These are phyloP conservation scores for Geotrichum reessii DNA, from an alignment of 1,139 yeast species.

Conservation along the genomic window DNA sequence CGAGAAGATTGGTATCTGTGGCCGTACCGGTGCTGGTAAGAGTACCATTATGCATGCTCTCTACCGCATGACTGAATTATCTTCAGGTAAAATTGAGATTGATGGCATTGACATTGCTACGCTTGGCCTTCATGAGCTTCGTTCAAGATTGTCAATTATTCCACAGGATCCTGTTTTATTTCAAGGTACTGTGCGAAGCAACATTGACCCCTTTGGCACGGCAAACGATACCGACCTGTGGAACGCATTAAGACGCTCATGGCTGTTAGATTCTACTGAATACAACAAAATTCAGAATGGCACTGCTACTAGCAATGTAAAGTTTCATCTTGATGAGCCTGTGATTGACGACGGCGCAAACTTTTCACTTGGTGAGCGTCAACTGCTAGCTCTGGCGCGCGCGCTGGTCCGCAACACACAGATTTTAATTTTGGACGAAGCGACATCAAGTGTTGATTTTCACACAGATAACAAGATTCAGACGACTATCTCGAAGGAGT, in stretches of 20 bases:
- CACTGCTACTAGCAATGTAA: constrained; percentile 32
- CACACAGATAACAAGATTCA: constrained; percentile 72
- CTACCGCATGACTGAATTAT: constrained; percentile 54
- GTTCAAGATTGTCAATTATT: constrained; percentile 60
- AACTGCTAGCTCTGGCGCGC: constrained; percentile 66
- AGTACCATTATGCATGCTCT: constrained; percentile 63
- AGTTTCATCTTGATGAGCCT: constrained; percentile 59
- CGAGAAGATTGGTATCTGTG: constrained; percentile 69
- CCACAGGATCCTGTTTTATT: constrained; percentile 79
- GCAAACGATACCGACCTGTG: constrained; percentile 50
- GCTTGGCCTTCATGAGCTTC: constrained; percentile 52
- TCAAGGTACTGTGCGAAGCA: constrained; percentile 58
- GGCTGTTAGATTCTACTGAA: constrained; percentile 47
- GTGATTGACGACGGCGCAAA: constrained; percentile 74
- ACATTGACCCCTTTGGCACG: constrained; percentile 60
- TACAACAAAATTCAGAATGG: constrained; percentile 28
- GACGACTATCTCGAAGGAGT: constrained; percentile 55
- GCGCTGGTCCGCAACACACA: constrained; percentile 67
- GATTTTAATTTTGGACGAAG: constrained; percentile 70
- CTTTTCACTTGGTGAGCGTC: constrained; percentile 74
- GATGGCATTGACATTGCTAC: constrained; percentile 57
- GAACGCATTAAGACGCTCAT: constrained; percentile 57
- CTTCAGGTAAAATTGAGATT: constrained; percentile 48
- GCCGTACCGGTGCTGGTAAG: constrained; percentile 79
- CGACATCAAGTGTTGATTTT: constrained; percentile 77